phyloP scores from a whole-genome alignment of 2,329 filamentous ascomycete genomes.

The Exophiala sideris region DNA sequence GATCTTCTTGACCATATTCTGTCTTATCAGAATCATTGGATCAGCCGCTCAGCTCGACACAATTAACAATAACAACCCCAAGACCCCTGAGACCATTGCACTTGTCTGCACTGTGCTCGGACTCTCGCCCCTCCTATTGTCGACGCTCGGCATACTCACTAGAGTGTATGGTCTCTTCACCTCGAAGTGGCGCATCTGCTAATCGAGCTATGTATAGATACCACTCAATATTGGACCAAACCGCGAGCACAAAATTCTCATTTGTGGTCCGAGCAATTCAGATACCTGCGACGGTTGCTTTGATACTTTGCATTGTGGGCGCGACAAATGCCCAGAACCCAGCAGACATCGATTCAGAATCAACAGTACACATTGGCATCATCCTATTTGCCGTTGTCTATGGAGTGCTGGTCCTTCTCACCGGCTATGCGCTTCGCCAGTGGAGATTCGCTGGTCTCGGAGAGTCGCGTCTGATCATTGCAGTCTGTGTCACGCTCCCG shows the following conservation, averaged over 20 bases:
- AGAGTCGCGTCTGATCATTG: constrained; percentile 32
- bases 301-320: constrained; percentile 32
- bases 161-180: neutral
- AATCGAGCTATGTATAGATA: constrained; percentile 5
- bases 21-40: constrained; percentile 31
- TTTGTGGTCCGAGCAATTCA: constrained; percentile 29
- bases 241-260: constrained; percentile 26
- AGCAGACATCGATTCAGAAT: constrained; percentile 22
- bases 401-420: constrained; percentile 22
- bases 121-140: constrained; percentile 25
- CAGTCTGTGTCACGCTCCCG: constrained; percentile 30
- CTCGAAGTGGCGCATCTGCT: neutral
- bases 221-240: constrained; percentile 17
- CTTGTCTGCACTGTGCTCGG: constrained; percentile 27
- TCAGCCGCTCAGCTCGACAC: constrained; percentile 32
- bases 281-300: constrained; percentile 28
- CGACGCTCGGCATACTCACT: neutral
- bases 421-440: constrained; percentile 27
- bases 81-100: constrained; percentile 31
- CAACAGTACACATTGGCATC: constrained; percentile 29
- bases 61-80: constrained; percentile 25
- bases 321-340: constrained; percentile 23
- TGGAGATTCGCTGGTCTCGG: constrained; percentile 27
- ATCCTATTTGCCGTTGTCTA: constrained; percentile 32
- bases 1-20: constrained; percentile 37